Base-by-base conservation (phyloP, 2,329 filamentous ascomycete genomes). In the Ilyonectria sp. region DNA sequence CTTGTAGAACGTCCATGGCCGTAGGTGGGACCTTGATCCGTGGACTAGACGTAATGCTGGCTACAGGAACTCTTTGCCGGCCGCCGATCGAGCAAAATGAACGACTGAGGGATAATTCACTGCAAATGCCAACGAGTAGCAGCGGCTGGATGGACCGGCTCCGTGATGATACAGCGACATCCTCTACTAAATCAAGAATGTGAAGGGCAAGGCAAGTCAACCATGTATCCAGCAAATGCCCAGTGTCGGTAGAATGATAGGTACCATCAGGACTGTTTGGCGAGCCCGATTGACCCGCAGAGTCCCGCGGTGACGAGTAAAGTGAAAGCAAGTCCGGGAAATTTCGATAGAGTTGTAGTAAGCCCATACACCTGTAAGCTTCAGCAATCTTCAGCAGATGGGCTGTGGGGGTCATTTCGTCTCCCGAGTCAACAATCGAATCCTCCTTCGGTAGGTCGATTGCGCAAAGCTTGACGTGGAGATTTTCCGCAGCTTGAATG, bases 131-230 rank as follows among this genome's bases (percentile, higher is more conserved):
- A 11, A 85, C 80, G 1, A 86, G 78, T 4, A 86, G 71, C 19
- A 86, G 75, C 2, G 83, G 83, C 65, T 86, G 83, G 5, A 84
- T 79, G 21, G 81, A 84, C 50, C 82, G 79, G 1, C 83, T 83
- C 29, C 83, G 81, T 1, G 84, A 85, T 1, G 80, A 79, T 6
- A 82, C 76, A 0, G 84, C 81, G n/a, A 86, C 76, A 2, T 76
- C 76, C 59, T 83, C 79, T 15, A 86, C 77, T 21, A 81, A 73
- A 6, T 80, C 76, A 17, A 86, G 76, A 17, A 84, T 83, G 63
- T 84, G 82, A 47, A 84, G 75, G 13, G 84, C 83, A 15, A 86
- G 79, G 11, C 80, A 79, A 37, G 81, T 83, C 33, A 85, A 71
- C 80, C 82, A 85, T 1, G 82, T 75, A 60, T 82, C 81, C 3